phyloP scores from a whole-genome alignment of 306 rosid species.

The Quercus berberidifolia region DNA sequence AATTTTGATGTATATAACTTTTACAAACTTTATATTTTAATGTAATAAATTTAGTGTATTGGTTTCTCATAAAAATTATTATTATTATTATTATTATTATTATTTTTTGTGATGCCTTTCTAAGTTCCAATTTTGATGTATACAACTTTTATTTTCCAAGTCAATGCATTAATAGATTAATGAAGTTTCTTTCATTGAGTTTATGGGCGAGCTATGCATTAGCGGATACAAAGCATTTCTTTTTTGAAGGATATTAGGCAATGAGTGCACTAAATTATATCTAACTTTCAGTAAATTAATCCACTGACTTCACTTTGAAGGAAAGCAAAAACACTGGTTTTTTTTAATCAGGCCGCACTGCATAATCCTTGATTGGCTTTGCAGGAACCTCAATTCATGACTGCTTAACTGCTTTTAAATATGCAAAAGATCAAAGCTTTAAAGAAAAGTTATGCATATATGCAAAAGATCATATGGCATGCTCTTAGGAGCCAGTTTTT shows the following conservation, averaged over 20 bases:
- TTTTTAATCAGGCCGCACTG: conserved; percentile 2
- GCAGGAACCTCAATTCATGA: not conserved
- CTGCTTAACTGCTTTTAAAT: not conserved
- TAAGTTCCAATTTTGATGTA: too few relatives aligned
- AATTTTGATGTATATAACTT: too few relatives aligned
- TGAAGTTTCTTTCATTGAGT: not conserved
- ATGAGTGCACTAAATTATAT: conserved; percentile 13
- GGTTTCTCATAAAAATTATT: too few relatives aligned
- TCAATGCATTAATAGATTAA: not conserved
- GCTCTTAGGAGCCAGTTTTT: conserved; percentile 31
- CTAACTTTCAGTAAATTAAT: not conserved
- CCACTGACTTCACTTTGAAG: too few relatives aligned
- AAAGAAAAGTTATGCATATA: not conserved
- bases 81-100: too few relatives aligned
- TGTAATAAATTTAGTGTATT: too few relatives aligned
- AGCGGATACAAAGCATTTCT: not conserved
- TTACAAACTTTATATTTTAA: too few relatives aligned
- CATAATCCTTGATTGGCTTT: not conserved
- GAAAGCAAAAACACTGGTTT: not conserved
- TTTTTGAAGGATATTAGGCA: not conserved
- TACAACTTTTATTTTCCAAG: too few relatives aligned
- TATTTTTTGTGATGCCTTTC: too few relatives aligned
- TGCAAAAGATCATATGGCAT: not conserved
- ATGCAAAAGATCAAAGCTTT: not conserved
- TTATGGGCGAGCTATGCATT: not conserved